A percentile compares a stretch with the other conserved stretches of the same genome.
Evolutionary conservation across 345 rosid species (phyloP).

Genomic region (Citrus cavaleriei): DNA sequence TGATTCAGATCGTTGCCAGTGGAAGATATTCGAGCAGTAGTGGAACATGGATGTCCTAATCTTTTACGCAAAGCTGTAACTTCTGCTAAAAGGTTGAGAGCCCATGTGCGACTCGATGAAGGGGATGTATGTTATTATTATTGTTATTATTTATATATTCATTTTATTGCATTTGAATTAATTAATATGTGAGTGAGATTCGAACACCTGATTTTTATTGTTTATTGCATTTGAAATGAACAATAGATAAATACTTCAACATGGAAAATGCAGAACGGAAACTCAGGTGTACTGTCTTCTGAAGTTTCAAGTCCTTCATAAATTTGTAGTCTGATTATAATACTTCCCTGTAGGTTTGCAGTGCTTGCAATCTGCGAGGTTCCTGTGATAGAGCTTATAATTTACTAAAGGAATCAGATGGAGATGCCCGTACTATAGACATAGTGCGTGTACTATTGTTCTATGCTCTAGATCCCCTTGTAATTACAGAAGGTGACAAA

Average conservation of each 20-base stretch:
- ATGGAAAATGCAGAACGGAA: neutral
- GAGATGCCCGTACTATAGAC: conserved; percentile 79
- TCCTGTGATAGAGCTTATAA: conserved; percentile 94
- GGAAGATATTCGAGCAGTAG: conserved; percentile 55
- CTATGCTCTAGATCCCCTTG: conserved; percentile 71
- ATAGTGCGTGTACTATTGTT: conserved; percentile 64
- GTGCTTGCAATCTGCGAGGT: conserved; percentile 71
- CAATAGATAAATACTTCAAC: neutral
- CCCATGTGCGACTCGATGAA: conserved; percentile 57
- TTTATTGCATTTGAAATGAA: neutral
- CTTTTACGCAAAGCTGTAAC: conserved; percentile 71
- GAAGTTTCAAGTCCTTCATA: neutral
- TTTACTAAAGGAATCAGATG: conserved; percentile 60
- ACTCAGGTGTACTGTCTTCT: neutral
- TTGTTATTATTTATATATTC: neutral
- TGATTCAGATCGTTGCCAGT: conserved; percentile 58
- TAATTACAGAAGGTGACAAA: conserved; percentile 43
- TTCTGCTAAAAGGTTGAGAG: conserved; percentile 87
- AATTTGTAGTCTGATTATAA: conserved; percentile 7
- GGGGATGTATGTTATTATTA: conserved; percentile 61
- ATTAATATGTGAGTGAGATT: no score
- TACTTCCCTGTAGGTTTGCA: conserved; percentile 57
- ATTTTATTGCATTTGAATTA: neutral
- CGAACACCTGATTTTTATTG: neutral
- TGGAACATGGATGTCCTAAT: conserved; percentile 83